Evolutionary conservation across 345 rosid genomes (phyloP).

Genomic region (Eucalyptus victrix): DNA sequence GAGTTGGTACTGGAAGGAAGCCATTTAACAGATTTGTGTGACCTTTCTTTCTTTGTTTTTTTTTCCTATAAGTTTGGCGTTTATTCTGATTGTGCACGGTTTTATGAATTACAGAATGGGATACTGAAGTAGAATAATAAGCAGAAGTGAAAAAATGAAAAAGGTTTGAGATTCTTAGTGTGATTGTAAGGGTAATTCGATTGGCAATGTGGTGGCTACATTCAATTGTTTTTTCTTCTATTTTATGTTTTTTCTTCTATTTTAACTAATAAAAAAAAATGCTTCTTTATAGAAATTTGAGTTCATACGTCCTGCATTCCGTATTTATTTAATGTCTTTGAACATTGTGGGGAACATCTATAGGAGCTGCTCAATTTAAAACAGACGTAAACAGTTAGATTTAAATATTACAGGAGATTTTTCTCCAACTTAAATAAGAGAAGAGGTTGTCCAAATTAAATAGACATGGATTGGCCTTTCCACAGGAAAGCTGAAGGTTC

Average conservation of each 20-base stretch:
- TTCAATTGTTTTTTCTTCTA: background rate
- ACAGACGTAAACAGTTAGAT: background rate
- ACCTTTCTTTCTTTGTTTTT: conserved; percentile 9
- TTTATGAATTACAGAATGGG: background rate
- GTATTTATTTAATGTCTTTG: background rate
- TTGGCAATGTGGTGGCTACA: background rate
- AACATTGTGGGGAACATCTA: background rate
- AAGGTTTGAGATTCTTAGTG: background rate
- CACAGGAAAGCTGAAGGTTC: background rate
- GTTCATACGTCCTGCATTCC: background rate
- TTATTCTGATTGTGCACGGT: background rate
- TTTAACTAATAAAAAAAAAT: background rate
- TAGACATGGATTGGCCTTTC: background rate
- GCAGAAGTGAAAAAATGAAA: background rate
- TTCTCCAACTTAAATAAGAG: background rate
- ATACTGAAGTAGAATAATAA: background rate
- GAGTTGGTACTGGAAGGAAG: conserved; percentile 46
- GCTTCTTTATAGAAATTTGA: background rate
- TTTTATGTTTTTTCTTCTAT: background rate
- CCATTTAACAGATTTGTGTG: conserved; percentile 96
- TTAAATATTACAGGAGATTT: background rate
- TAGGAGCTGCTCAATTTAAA: background rate
- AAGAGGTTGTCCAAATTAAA: background rate
- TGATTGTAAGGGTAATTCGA: background rate
- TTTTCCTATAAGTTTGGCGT: background rate